phyloP scores from a whole-genome alignment of 345 rosid genomes.

The Gossypium australe region DNA sequence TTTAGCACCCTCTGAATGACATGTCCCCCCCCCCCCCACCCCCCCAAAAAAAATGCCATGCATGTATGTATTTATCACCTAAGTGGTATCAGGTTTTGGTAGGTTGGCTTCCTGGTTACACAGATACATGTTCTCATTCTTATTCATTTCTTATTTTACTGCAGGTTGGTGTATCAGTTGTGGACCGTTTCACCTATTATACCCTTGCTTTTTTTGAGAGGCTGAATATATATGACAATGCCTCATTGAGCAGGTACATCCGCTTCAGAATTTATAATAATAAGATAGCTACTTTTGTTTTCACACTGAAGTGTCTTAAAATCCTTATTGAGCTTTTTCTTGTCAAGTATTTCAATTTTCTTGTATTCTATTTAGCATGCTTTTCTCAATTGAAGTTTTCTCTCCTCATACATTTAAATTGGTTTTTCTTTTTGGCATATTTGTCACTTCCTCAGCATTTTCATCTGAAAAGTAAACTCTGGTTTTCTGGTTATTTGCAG shows the following conservation, averaged over 20 bases:
- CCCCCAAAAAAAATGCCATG: background rate
- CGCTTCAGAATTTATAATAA: background rate
- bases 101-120: slow-evolving; percentile 13
- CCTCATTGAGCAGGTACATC: slow-evolving; percentile 80
- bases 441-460: background rate
- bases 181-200: slow-evolving; percentile 89
- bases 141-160: background rate
- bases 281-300: background rate
- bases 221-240: slow-evolving; percentile 81
- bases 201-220: slow-evolving; percentile 93
- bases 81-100: background rate
- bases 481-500: slow-evolving; percentile 40
- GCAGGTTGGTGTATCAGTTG: slow-evolving; percentile 96
- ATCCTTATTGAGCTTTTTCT: background rate
- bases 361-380: no score
- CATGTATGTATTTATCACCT: background rate
- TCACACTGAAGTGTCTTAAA: background rate
- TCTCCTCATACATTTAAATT: background rate
- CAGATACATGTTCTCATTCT: slow-evolving; percentile 12
- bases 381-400: background rate
- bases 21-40: no score
- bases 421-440: background rate
- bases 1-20: background rate
- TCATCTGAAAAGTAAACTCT: slow-evolving; percentile 7
- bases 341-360: background rate